These are phyloP conservation scores for Pyrrhoderma lamaoense DNA, from an alignment of 1,284 basidiomycete genomes.

Conservation along the genomic window DNA sequence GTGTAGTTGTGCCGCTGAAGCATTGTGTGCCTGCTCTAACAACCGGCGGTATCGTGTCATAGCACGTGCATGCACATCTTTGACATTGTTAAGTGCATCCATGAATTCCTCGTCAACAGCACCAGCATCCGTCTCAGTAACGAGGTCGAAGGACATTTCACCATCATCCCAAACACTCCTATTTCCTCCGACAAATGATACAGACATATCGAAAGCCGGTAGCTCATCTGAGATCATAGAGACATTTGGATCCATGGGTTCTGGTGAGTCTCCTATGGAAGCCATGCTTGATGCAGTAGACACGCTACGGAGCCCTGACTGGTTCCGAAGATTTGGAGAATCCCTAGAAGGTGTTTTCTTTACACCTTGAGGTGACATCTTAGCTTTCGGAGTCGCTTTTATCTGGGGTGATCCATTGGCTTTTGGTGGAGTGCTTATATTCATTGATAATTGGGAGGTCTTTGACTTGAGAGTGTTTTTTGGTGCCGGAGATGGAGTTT, in stretches of 20 bases:
- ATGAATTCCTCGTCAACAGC: constrained; percentile 70
- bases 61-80: constrained; percentile 54
- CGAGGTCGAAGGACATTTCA: constrained; percentile 52
- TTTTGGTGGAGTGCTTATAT: constrained; percentile 1
- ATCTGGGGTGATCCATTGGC: not conserved
- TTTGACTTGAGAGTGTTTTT: constrained; percentile 6
- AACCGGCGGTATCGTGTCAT: constrained; percentile 68
- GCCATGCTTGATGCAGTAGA: constrained; percentile 14
- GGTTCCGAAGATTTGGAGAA: constrained; percentile 5
- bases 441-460: constrained; percentile 9
- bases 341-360: constrained; percentile 8
- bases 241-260: constrained; percentile 14
- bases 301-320: constrained; percentile 5
- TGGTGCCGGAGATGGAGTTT: constrained; percentile 6
- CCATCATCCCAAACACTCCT: constrained; percentile 29
- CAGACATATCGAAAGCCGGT: constrained; percentile 9
- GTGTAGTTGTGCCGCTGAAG: constrained; percentile 69
- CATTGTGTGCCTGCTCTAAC: constrained; percentile 67
- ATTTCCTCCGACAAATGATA: constrained; percentile 9
- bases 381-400: not conserved
- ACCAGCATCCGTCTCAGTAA: constrained; percentile 60
- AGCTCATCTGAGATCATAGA: constrained; percentile 14
- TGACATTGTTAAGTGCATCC: constrained; percentile 43
- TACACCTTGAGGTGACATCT: not conserved
- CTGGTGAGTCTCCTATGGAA: constrained; percentile 17